These are phyloP conservation scores for Fusarium piperis DNA, from an alignment of 2,329 filamentous ascomycete species.

Conservation along the genomic window DNA sequence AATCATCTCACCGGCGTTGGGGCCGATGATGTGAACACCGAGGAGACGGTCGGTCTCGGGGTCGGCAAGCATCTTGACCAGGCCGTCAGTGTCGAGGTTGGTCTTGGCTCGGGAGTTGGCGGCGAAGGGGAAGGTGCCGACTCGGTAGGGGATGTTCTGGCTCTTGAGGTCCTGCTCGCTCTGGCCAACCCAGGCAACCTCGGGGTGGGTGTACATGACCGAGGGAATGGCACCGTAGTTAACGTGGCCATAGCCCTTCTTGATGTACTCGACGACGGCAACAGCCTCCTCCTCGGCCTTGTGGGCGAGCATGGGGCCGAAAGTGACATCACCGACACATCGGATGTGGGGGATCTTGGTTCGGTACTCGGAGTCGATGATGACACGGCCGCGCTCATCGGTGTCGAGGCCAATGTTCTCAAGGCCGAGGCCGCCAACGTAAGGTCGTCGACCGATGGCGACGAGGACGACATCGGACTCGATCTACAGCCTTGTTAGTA, in stretches of 20 bases:
- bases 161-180: conserved; percentile 96
- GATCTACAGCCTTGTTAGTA: conserved; percentile 64
- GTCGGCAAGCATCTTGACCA: conserved; percentile 97
- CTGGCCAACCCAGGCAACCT: conserved; percentile 98
- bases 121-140: conserved; percentile 95
- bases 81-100: conserved; percentile 92
- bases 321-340: conserved; percentile 94
- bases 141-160: conserved; percentile 87
- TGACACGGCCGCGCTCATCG: conserved; percentile 91
- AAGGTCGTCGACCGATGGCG: conserved; percentile 94
- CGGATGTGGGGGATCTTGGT: conserved; percentile 98
- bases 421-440: conserved; percentile 89
- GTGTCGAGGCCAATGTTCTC: conserved; percentile 93
- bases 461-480: conserved; percentile 96
- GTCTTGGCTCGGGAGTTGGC: conserved; percentile 99
- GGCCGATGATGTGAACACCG: conserved; percentile 94
- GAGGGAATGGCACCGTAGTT: conserved; percentile 98
- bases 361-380: conserved; percentile 99
- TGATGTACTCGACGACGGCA: conserved; percentile 95
- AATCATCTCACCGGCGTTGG: conserved; percentile 99
- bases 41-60: conserved; percentile 96
- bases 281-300: conserved; percentile 99
- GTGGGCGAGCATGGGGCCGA: conserved; percentile 98
- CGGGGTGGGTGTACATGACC: conserved; percentile 99
- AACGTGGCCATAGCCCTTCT: conserved; percentile 97